A percentile compares a stretch with the other conserved stretches of the same genome.
These are phyloP conservation scores for Rhododendron kiyosumense DNA, from an alignment of 148 eudicot species.

Conservation along the genomic window DNA sequence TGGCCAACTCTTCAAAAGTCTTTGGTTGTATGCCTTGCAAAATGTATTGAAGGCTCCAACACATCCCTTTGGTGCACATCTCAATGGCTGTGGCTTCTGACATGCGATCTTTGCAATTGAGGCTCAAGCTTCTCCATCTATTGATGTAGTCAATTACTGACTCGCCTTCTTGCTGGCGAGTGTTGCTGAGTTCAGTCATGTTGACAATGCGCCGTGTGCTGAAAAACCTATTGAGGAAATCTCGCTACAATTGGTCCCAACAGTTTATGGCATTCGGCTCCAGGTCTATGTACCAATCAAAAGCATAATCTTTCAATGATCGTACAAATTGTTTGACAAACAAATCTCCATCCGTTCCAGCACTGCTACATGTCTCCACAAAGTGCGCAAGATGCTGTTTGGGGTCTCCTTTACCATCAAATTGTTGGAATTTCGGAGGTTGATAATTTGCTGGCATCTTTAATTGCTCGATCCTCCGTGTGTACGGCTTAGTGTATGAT, in stretches of 20 bases:
- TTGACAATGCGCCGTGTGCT: neutral
- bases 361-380: too few species aligned
- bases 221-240: neutral
- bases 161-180: neutral
- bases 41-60: too few species aligned
- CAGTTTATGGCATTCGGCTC: neutral
- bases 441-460: neutral
- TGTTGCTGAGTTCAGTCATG: neutral
- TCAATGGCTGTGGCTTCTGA: too few species aligned
- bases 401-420: neutral
- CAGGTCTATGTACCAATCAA: neutral
- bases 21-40: too few species aligned
- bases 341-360: neutral
- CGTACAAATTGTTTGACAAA: neutral
- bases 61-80: too few species aligned
- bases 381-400: too few species aligned
- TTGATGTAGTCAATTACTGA: too few species aligned
- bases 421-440: neutral
- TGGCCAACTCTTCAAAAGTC: too few species aligned
- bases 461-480: neutral
- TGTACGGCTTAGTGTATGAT: neutral
- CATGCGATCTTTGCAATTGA: too few species aligned
- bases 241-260: neutral
- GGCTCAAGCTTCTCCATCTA: too few species aligned
- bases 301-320: neutral